Conservation (phyloP, 306 rosid species). For the Quercus wislizeni region DNA sequence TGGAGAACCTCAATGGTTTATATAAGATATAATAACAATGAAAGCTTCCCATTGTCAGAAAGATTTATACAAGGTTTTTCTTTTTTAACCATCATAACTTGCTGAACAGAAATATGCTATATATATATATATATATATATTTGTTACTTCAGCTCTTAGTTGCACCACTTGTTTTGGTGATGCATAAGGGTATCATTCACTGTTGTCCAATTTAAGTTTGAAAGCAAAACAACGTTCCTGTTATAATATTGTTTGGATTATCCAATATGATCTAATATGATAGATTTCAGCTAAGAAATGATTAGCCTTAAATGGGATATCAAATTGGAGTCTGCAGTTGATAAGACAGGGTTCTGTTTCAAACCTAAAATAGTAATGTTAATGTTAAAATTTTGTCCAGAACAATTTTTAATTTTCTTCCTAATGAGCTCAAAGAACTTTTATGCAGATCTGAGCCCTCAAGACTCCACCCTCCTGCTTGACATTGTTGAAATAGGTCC, state of each 20-base stretch:
- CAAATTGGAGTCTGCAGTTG: background rate
- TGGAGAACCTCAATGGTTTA: background rate
- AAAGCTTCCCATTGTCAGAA: background rate
- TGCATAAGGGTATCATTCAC: background rate
- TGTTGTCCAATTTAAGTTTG: background rate
- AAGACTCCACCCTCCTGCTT: conserved; percentile 56
- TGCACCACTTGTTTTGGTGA: background rate
- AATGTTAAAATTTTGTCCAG: background rate
- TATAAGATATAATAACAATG: background rate
- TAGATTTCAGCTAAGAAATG: background rate
- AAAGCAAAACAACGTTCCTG: background rate
- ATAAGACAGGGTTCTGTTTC: no score
- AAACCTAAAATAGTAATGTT: background rate
- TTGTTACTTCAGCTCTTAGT: background rate
- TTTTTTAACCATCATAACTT: background rate
- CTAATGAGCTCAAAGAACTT: conserved; percentile 1
- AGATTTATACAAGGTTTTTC: background rate
- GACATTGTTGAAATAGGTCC: conserved; percentile 67
- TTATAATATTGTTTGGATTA: background rate
- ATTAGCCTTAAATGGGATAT: background rate
- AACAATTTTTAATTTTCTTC: background rate
- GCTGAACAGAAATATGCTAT: background rate
- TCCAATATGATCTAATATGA: background rate
- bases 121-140: background rate
- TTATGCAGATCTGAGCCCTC: conserved; percentile 59